These are phyloP conservation scores for Marsdenia floribunda DNA, from an alignment of 257 asterid genomes.

Conservation along the genomic window DNA sequence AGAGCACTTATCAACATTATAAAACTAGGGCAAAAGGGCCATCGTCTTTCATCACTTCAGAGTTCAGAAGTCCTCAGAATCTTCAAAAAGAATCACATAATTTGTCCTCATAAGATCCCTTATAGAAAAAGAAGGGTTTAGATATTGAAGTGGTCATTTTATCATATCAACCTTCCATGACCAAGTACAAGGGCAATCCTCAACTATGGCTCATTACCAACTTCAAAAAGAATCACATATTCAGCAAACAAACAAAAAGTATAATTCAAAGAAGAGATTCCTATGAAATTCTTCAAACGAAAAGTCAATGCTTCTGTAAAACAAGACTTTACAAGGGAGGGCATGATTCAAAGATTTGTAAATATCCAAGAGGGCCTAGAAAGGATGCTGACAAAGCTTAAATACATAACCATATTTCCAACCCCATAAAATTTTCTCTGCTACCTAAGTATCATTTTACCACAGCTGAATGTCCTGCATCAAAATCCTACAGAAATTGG, in stretches of 20 bases:
- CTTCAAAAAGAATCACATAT: neutral
- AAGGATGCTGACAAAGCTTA: neutral
- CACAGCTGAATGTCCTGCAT: neutral
- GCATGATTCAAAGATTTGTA: neutral
- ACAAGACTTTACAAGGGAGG: conserved; percentile 4
- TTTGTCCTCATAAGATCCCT: too few relatives aligned
- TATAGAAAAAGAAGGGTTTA: neutral
- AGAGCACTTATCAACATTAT: neutral
- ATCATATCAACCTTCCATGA: neutral
- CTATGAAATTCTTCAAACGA: neutral
- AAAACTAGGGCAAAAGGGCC: neutral
- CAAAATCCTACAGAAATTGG: conserved; percentile 3
- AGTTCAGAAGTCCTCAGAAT: neutral
- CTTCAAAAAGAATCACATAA: too few relatives aligned
- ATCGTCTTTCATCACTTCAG: neutral
- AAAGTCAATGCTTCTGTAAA: neutral
- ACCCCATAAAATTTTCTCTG: conserved; percentile 2
- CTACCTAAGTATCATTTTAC: conserved; percentile 1
- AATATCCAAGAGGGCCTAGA: neutral
- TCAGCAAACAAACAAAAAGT: neutral
- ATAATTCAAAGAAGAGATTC: neutral
- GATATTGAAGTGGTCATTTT: neutral
- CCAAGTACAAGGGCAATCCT: neutral
- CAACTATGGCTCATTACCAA: neutral
- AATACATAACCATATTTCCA: conserved; percentile 1